Evolutionary conservation across 1,139 yeast species (phyloP).

Genomic region (Suhomyces bokatorum): DNA sequence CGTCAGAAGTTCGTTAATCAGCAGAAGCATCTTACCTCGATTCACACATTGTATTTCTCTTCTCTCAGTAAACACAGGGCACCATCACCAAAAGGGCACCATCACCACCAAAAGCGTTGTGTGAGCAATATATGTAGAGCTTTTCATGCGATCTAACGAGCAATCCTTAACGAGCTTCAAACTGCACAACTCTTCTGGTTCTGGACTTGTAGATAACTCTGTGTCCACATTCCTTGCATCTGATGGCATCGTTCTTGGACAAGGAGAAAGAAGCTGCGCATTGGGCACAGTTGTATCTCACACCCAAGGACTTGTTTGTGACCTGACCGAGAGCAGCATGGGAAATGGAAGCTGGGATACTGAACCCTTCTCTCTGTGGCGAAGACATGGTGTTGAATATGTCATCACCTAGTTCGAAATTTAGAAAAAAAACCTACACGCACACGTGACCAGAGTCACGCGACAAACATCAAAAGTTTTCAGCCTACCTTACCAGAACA

Average conservation of each 20-base stretch:
- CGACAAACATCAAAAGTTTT: slow-evolving; percentile 5
- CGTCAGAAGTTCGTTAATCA: no score
- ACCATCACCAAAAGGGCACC: background rate
- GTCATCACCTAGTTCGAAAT: slow-evolving; percentile 5
- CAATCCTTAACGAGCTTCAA: slow-evolving; percentile 44
- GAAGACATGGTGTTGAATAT: slow-evolving; percentile 42
- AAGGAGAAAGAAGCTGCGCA: slow-evolving; percentile 89
- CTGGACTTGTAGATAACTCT: slow-evolving; percentile 96
- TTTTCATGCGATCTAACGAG: background rate
- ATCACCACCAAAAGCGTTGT: no score
- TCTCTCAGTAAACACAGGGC: background rate
- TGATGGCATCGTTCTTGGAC: slow-evolving; percentile 92
- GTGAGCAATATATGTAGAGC: background rate
- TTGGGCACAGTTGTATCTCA: slow-evolving; percentile 92
- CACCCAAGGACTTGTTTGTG: slow-evolving; percentile 77
- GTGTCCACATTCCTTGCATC: slow-evolving; percentile 98
- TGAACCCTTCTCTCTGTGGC: slow-evolving; percentile 88
- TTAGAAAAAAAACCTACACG: slow-evolving; percentile 3
- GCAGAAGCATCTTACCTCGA: background rate
- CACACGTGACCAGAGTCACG: slow-evolving; percentile 2
- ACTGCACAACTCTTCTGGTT: slow-evolving; percentile 88
- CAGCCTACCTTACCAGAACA: background rate
- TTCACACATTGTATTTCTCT: background rate
- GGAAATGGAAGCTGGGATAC: slow-evolving; percentile 79
- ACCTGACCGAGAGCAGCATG: slow-evolving; percentile 66